phyloP scores from a whole-genome alignment of 139 green algal genomes.

The Chlamydomonas schloesseri region DNA sequence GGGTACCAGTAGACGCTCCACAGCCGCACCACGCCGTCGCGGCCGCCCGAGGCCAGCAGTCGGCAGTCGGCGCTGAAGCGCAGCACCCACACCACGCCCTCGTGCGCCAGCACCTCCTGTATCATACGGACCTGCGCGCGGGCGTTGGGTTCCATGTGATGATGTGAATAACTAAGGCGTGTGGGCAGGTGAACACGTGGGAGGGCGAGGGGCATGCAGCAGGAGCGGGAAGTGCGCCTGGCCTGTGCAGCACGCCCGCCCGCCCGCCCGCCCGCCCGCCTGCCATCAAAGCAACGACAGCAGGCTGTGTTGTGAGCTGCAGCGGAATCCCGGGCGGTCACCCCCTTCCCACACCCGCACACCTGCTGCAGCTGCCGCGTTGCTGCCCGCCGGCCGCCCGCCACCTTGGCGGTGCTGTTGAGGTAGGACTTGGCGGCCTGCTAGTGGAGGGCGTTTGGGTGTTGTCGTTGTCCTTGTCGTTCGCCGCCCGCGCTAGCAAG shows the following conservation, averaged over 20 bases:
- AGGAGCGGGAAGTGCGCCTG: too few species aligned
- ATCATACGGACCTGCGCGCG: slow-evolving; percentile 46
- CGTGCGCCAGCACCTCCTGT: slow-evolving; percentile 50
- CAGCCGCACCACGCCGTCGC: slow-evolving; percentile 84
- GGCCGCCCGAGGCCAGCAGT: slow-evolving; percentile 88
- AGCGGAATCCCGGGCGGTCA: too few species aligned
- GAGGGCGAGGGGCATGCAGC: background rate
- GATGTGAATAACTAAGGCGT: too few species aligned
- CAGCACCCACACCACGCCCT: slow-evolving; percentile 82
- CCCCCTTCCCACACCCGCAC: background rate
- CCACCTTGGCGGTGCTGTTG: background rate
- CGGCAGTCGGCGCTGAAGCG: slow-evolving; percentile 78
- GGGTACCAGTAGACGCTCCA: slow-evolving; percentile 64
- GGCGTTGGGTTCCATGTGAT: too few species aligned
- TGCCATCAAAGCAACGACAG: too few species aligned
- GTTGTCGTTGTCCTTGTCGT: too few species aligned
- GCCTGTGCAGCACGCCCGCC: too few species aligned
- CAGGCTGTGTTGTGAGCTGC: too few species aligned
- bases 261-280: too few species aligned
- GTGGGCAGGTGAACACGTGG: background rate
- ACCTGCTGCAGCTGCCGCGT: slow-evolving; percentile 39
- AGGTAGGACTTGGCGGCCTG: slow-evolving; percentile 24
- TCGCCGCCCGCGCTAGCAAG: too few species aligned
- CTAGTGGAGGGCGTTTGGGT: too few species aligned
- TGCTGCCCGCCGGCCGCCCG: background rate